phyloP scores from a whole-genome alignment of 2,329 filamentous ascomycete species.

The Cladophialophora immunda region DNA sequence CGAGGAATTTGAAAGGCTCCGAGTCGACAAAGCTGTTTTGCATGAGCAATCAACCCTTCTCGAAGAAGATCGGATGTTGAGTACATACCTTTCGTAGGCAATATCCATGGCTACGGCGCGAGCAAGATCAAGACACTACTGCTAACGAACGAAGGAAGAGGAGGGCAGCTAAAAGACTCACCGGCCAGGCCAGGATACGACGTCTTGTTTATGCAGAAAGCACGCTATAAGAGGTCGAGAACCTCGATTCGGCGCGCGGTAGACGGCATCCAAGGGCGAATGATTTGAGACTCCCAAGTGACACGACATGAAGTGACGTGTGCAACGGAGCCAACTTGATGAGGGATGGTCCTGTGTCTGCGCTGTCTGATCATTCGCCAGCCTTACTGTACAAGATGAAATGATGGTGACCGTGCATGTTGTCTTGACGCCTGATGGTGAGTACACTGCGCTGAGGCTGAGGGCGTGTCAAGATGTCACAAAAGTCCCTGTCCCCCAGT shows the following conservation, averaged over 20 bases:
- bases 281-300: background rate
- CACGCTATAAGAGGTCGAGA: background rate
- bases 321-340: background rate
- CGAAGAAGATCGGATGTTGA: background rate
- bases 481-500: too few species aligned
- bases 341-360: background rate
- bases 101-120: conserved; percentile 21
- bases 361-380: background rate
- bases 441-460: background rate
- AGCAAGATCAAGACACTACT: background rate
- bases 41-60: conserved; percentile 6
- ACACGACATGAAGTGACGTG: conserved; percentile 12
- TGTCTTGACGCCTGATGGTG: background rate
- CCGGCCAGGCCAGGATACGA: background rate
- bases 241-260: background rate
- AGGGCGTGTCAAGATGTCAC: background rate
- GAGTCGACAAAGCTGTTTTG: conserved; percentile 35
- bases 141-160: background rate
- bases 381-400: background rate
- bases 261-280: conserved; percentile 7
- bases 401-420: background rate
- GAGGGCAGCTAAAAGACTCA: background rate
- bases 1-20: conserved; percentile 36
- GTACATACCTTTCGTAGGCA: conserved; percentile 22
- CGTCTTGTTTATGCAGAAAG: background rate